These are phyloP conservation scores for Paecilomyces fulvus DNA, from an alignment of 2,329 filamentous ascomycete genomes.

Conservation along the genomic window DNA sequence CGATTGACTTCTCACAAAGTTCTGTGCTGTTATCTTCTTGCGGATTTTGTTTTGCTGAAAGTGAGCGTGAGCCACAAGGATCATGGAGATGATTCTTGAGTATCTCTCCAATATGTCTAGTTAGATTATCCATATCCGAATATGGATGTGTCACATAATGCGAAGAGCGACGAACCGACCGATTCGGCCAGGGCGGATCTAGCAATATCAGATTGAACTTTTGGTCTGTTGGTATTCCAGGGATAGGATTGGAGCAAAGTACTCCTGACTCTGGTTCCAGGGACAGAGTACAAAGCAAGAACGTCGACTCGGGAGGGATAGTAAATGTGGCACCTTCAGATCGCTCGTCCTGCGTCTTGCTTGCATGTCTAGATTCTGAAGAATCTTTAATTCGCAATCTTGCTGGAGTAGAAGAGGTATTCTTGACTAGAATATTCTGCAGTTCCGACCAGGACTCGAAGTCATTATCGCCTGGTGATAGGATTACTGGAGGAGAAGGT, in stretches of 20 bases:
- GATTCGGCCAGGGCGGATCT: conserved; percentile 58
- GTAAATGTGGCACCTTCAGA: conserved; percentile 17
- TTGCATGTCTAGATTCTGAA: conserved; percentile 11
- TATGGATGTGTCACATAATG: conserved; percentile 36
- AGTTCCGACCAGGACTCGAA: conserved; percentile 19
- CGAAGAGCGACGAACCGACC: conserved; percentile 46
- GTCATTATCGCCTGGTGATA: conserved; percentile 24
- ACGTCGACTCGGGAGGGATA: conserved; percentile 43
- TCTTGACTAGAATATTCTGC: conserved; percentile 17
- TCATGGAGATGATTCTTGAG: conserved; percentile 36
- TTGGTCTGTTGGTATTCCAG: conserved; percentile 14
- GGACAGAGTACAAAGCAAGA: conserved; percentile 35
- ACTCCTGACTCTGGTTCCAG: conserved; percentile 9
- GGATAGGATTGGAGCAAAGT: conserved; percentile 6
- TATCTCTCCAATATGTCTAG: conserved; percentile 32
- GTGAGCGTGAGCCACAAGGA: conserved; percentile 15
- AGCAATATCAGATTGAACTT: conserved; percentile 53
- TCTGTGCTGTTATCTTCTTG: conserved; percentile 14
- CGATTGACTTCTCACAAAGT: conserved; percentile 22
- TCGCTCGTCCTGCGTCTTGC: not conserved
- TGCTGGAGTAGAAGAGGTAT: conserved; percentile 16
- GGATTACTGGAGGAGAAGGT: conserved; percentile 20
- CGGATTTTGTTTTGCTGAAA: conserved; percentile 14
- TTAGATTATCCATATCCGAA: conserved; percentile 20
- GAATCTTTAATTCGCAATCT: conserved; percentile 8